Base-by-base conservation (phyloP, 2,329 filamentous ascomycete genomes). In the Pseudomassariella vexata region DNA sequence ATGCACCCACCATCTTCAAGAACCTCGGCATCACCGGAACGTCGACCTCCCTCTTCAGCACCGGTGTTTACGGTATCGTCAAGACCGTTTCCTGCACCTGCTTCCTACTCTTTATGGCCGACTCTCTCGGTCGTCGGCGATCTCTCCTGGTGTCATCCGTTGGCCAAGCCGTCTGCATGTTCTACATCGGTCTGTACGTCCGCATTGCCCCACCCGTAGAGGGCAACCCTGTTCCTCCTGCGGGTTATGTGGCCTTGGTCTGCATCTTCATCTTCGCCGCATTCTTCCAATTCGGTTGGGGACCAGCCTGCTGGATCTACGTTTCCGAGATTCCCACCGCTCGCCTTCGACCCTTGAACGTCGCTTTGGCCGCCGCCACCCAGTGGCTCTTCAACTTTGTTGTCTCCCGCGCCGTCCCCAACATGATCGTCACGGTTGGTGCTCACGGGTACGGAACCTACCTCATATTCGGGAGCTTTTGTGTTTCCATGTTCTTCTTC, bases 331-430 rank as follows among this genome's bases (percentile, higher is more conserved):
- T 82, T 40, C 77, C 78, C 0, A 73, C 74, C 4, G 73, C 75
- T 1, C 63, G 79, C 12, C 43, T 59, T n/a, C 46, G 53, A 7
- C 52, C 50, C 5, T 45, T 56, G 35, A 80, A 79, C 42, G 76
- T 81, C 17, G 65, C 74, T 3, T 62, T 79, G 28, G 75, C 70
- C 0, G 73, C 76, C 2, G 74, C 74, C 2, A 78, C 72, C 2
- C 74, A 80, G 47, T 78, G 75, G 75, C 49, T 80, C 2, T 80
- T 80, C 54, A 80, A 81, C 46, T 76, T 81, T 35, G 74, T 79
- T 11, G 72, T 82, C 32, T 73, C 76, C 8, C 62, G 74, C 26
- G 73, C 76, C 6, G 76, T 78, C 4, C 77, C 76, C 0, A 71
- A 70, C 38, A 82, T 83, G 79, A 59, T 83, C 36, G 66, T 65